These are phyloP conservation scores for Clonostachys rosea DNA, from an alignment of 2,329 filamentous ascomycete species.

Conservation along the genomic window DNA sequence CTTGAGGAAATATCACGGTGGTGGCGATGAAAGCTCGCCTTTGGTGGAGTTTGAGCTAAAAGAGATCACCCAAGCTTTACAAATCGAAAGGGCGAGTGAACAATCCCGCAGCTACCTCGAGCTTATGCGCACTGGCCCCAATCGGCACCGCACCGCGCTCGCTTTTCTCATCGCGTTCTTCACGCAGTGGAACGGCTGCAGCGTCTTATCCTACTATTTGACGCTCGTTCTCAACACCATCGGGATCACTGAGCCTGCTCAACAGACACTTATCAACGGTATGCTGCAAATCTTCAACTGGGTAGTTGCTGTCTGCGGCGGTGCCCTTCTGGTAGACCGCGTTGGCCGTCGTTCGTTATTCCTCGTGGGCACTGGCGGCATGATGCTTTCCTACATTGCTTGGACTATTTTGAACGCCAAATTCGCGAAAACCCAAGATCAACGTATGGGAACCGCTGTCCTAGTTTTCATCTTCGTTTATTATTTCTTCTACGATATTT, in stretches of 20 bases:
- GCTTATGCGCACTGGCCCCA: too few species aligned
- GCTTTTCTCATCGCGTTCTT: too few species aligned
- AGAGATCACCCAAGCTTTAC: too few species aligned
- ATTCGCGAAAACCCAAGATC: constrained; percentile 14
- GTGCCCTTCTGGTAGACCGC: constrained; percentile 31
- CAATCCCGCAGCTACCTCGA: too few species aligned
- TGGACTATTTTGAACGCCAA: constrained; percentile 31
- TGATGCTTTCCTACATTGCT: constrained; percentile 26
- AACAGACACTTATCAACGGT: constrained; percentile 31
- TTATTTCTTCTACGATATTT: constrained; percentile 37
- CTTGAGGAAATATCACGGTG: too few species aligned
- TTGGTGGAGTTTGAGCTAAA: too few species aligned
- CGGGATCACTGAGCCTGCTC: constrained; percentile 25
- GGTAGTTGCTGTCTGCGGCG: constrained; percentile 17
- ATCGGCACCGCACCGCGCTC: too few species aligned
- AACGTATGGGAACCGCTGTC: constrained; percentile 32
- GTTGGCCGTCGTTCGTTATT: constrained; percentile 37
- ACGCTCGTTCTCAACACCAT: constrained; percentile 25
- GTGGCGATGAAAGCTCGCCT: too few species aligned
- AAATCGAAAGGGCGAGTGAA: too few species aligned
- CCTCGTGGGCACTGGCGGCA: constrained; percentile 25
- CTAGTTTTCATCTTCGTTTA: constrained; percentile 44
- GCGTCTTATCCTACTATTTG: constrained; percentile 11
- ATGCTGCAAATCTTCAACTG: constrained; percentile 33
- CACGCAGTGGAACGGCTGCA: too few species aligned